phyloP scores from a whole-genome alignment of 495 filamentous ascomycete genomes.

The Penicillium crystallinum region DNA sequence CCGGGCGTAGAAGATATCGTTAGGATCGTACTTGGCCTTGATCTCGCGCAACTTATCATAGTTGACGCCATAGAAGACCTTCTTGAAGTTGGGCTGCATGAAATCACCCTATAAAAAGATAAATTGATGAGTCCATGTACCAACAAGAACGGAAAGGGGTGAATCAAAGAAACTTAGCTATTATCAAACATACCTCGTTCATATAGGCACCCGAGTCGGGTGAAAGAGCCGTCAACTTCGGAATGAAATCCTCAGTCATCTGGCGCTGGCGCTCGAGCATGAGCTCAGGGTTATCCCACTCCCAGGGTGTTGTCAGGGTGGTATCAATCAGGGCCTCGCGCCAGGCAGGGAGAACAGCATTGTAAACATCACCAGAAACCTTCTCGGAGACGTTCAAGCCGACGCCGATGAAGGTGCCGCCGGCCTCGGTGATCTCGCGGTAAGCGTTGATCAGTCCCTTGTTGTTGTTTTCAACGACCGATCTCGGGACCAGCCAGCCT shows the following conservation, averaged over 20 bases:
- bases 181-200: constrained; percentile 27
- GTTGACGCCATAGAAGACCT: constrained; percentile 47
- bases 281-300: constrained; percentile 32
- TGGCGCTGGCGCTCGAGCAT: constrained; percentile 34
- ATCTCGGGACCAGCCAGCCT: constrained; percentile 51
- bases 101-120: constrained; percentile 31
- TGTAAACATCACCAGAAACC: constrained; percentile 44
- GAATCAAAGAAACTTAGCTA: not conserved
- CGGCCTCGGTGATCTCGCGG: constrained; percentile 35
- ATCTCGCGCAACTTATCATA: constrained; percentile 33
- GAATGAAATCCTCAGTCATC: constrained; percentile 39
- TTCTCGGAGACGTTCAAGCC: constrained; percentile 35
- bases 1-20: constrained; percentile 52
- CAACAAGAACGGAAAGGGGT: not conserved
- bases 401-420: constrained; percentile 42
- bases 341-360: constrained; percentile 56
- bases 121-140: not conserved
- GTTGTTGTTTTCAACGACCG: constrained; percentile 45
- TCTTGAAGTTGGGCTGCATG: constrained; percentile 46
- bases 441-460: constrained; percentile 36
- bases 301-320: constrained; percentile 36
- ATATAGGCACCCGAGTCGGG: constrained; percentile 35
- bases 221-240: constrained; percentile 35
- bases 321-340: constrained; percentile 47
- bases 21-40: constrained; percentile 51